Conservation (phyloP, 345 rosid species). For the Corchorus olitorius region DNA sequence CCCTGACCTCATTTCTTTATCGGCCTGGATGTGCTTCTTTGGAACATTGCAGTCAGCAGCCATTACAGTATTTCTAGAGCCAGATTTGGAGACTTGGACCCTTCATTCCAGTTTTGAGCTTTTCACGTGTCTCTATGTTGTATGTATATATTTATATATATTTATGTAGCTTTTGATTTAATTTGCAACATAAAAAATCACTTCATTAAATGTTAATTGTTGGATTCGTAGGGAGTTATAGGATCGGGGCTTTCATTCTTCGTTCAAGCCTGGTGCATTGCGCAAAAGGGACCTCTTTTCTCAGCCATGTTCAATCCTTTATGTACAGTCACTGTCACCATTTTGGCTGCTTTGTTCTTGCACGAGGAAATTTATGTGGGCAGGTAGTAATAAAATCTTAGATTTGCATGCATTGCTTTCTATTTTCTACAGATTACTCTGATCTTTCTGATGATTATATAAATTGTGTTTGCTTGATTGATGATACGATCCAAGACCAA, state of each 20-base stretch:
- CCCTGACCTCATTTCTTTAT: constrained; percentile 57
- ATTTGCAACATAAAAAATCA: background rate
- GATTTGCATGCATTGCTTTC: too few species aligned
- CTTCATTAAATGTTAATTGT: too few species aligned
- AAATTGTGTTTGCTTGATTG: background rate
- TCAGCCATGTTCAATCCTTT: constrained; percentile 69
- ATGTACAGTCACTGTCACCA: constrained; percentile 52
- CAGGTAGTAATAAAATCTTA: constrained; percentile 33
- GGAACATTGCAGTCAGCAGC: constrained; percentile 59
- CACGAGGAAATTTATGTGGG: constrained; percentile 55
- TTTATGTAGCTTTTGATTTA: background rate
- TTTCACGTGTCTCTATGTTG: constrained; percentile 43
- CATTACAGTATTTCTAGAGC: constrained; percentile 48
- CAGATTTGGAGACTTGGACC: constrained; percentile 50
- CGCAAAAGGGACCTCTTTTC: constrained; percentile 61
- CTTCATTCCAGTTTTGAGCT: constrained; percentile 53
- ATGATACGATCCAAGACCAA: too few species aligned
- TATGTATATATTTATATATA: constrained; percentile 18
- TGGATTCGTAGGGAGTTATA: constrained; percentile 35
- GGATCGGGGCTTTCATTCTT: constrained; percentile 55
- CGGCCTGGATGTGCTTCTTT: constrained; percentile 81
- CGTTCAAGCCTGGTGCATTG: constrained; percentile 66
- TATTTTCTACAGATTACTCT: too few species aligned
- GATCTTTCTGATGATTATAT: too few species aligned
- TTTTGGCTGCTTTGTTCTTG: constrained; percentile 53